Conservation (phyloP, 2,329 filamentous ascomycete species). For the Fusarium sp. region DNA sequence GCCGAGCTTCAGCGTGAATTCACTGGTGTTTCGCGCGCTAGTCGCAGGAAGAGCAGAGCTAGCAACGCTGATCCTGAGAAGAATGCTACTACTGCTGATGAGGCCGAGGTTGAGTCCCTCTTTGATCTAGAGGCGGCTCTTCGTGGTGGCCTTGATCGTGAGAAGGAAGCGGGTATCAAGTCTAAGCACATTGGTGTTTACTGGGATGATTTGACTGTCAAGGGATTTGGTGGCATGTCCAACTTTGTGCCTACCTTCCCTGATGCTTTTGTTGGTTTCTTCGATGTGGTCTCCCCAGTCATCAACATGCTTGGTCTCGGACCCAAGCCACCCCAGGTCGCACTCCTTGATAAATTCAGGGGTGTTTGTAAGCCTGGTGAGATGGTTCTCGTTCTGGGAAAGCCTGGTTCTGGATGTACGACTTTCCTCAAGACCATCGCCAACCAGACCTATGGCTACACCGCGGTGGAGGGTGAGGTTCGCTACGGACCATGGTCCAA, state of each 20-base stretch:
- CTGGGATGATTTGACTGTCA: constrained; percentile 82
- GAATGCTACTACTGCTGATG: constrained; percentile 52
- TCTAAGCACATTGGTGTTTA: constrained; percentile 83
- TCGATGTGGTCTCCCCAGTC: constrained; percentile 77
- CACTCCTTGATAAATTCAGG: constrained; percentile 78
- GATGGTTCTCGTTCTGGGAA: constrained; percentile 86
- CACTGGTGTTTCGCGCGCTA: constrained; percentile 66
- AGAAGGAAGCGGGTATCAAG: constrained; percentile 81
- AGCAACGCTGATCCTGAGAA: constrained; percentile 68
- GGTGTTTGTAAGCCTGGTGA: constrained; percentile 82
- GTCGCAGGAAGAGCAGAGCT: constrained; percentile 48
- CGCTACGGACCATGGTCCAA: constrained; percentile 79
- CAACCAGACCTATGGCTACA: constrained; percentile 71
- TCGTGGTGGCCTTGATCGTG: constrained; percentile 76
- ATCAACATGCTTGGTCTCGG: constrained; percentile 72
- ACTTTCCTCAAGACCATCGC: constrained; percentile 76
- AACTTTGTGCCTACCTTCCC: constrained; percentile 82
- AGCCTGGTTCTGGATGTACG: constrained; percentile 78
- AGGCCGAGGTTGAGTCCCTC: constrained; percentile 58
- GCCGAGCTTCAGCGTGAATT: constrained; percentile 72
- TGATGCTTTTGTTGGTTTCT: constrained; percentile 78
- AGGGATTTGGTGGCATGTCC: constrained; percentile 77
- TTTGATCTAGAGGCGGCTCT: constrained; percentile 83
- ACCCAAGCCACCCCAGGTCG: constrained; percentile 75
- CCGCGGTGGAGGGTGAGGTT: constrained; percentile 73